phyloP scores from a whole-genome alignment of 306 rosid genomes.

The Aeschynomene evenia region DNA sequence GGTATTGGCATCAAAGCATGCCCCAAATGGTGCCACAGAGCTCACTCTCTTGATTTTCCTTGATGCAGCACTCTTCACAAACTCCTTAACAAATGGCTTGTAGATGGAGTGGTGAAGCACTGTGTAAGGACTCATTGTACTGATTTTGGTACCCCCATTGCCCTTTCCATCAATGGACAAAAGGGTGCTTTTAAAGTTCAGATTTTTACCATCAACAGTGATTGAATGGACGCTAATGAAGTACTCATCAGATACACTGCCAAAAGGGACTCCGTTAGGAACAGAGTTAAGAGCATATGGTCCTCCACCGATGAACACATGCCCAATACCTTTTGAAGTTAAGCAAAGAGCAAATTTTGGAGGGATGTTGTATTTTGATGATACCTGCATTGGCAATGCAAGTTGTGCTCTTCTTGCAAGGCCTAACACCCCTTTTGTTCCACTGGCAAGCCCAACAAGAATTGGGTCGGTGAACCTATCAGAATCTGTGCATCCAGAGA shows the following conservation, averaged over 20 bases:
- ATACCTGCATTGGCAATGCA: background rate
- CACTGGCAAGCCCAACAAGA: background rate
- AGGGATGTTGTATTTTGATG: background rate
- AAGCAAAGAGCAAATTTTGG: conserved; percentile 28
- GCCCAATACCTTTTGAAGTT: background rate
- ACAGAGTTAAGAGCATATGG: background rate
- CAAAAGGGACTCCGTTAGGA: background rate
- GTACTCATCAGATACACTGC: background rate
- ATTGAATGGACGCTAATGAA: conserved; percentile 18
- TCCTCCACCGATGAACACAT: conserved; percentile 10
- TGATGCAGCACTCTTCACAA: conserved; percentile 14
- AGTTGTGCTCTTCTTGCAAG: background rate
- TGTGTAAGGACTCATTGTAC: background rate
- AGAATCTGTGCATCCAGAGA: conserved; percentile 1
- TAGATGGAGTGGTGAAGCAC: conserved; percentile 10
- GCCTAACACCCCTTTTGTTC: conserved; percentile 8
- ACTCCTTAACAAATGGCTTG: conserved; percentile 22
- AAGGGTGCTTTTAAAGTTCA: conserved; percentile 6
- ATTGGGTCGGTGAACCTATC: background rate
- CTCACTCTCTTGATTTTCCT: conserved; percentile 21
- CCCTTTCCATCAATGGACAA: background rate
- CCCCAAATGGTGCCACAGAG: background rate
- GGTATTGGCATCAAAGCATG: conserved; percentile 21
- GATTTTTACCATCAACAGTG: background rate
- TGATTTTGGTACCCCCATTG: conserved; percentile 22